Conservation (phyloP, 768 basidiomycete genomes). For the Daedaleopsis sinensis region DNA sequence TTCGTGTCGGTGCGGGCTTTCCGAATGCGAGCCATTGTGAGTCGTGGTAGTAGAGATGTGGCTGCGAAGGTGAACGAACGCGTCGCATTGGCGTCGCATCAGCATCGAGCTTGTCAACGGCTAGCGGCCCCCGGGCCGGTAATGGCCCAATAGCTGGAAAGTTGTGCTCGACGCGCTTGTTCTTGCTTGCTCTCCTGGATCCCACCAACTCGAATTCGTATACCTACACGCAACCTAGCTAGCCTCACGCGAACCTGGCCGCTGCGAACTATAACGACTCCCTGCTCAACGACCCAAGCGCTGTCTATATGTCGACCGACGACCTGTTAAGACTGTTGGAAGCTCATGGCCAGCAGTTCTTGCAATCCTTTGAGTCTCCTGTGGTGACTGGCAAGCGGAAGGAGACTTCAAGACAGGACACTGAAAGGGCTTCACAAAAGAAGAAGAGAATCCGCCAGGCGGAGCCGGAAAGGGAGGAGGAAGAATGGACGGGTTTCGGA, state of each 20-base stretch:
- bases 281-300: background rate
- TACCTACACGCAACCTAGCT: no score
- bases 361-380: slow-evolving; percentile 41
- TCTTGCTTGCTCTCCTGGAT: no score
- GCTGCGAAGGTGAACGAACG: no score
- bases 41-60: background rate
- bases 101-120: background rate
- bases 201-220: no score
- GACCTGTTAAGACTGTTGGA: slow-evolving; percentile 44
- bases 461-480: slow-evolving; percentile 28
- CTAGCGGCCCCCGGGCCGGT: no score
- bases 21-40: slow-evolving; percentile 27
- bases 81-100: no score
- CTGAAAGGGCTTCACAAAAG: slow-evolving; percentile 13
- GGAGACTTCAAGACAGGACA: slow-evolving; percentile 5
- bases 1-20: slow-evolving; percentile 7
- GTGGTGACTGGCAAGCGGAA: slow-evolving; percentile 24
- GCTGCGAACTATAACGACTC: no score
- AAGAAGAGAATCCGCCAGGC: slow-evolving; percentile 31
- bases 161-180: background rate
- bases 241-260: no score
- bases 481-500: slow-evolving; percentile 47
- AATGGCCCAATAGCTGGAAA: background rate
- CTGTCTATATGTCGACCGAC: slow-evolving; percentile 27
- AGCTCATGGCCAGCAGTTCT: slow-evolving; percentile 49